Conservation (phyloP, 129 eudicot species). For the Glebionis coronaria region DNA sequence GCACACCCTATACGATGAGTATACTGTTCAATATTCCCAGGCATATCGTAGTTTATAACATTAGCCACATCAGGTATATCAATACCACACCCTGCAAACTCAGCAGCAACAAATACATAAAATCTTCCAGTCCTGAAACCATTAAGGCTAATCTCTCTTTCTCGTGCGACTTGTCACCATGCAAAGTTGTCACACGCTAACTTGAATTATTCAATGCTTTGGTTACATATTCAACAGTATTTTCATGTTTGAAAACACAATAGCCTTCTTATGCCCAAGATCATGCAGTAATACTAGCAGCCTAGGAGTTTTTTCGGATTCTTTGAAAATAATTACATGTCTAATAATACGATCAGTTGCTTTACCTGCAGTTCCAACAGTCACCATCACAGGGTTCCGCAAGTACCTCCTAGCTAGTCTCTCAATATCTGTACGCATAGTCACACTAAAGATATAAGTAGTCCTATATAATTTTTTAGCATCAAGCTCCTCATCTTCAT, state of each 20-base stretch:
- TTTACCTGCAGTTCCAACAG: conserved; percentile 52
- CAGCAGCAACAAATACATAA: conserved; percentile 49
- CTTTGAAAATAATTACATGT: conserved; percentile 48
- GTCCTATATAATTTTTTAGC: conserved; percentile 50
- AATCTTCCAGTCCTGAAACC: conserved; percentile 26
- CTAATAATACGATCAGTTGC: conserved; percentile 42
- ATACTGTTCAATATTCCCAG: conserved; percentile 66
- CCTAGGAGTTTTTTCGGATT: conserved; percentile 38
- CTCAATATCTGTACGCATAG: conserved; percentile 53
- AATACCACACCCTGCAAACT: conserved; percentile 45
- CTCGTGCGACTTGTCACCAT: conserved; percentile 58
- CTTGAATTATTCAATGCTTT: conserved; percentile 40
- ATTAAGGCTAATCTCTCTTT: conserved; percentile 51
- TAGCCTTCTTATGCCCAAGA: conserved; percentile 46
- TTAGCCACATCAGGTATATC: conserved; percentile 29
- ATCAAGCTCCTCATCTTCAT: conserved; percentile 54
- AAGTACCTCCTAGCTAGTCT: conserved; percentile 43
- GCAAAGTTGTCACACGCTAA: conserved; percentile 44
- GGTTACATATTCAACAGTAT: conserved; percentile 35
- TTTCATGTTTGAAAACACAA: conserved; percentile 43
- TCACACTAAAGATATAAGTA: conserved; percentile 55
- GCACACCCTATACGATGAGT: conserved; percentile 92
- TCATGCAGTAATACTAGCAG: conserved; percentile 40
- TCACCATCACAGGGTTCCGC: conserved; percentile 47
- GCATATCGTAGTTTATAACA: conserved; percentile 83